phyloP scores from a whole-genome alignment of 2,329 filamentous ascomycete species.

The Talaromyces islandicus region DNA sequence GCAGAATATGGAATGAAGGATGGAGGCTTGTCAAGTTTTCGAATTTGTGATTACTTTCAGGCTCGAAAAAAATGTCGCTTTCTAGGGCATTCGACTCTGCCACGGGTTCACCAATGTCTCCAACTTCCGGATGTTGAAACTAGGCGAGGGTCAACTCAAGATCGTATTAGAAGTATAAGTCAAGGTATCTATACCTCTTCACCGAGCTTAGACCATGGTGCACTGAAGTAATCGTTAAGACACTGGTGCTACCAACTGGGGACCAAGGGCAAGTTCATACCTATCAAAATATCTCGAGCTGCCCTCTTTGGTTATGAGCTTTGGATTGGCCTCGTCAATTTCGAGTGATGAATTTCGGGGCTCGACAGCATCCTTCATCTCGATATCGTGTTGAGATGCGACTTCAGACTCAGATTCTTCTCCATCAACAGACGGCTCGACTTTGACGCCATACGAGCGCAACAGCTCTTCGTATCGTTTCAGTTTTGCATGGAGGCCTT shows the following conservation, averaged over 20 bases:
- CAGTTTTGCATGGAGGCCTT: not conserved
- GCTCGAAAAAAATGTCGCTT: not conserved
- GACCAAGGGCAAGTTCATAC: not conserved
- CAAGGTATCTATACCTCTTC: not conserved
- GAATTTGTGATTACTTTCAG: not conserved
- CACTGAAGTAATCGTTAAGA: not conserved
- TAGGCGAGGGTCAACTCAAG: not conserved
- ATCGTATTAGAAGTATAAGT: not conserved
- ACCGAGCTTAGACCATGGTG: not conserved
- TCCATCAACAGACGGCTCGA: not conserved
- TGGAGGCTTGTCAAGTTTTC: not conserved
- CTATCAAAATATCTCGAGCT: conserved; percentile 3
- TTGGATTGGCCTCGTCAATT: not conserved
- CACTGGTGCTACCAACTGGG: not conserved
- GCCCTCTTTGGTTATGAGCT: not conserved
- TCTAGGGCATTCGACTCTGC: not conserved
- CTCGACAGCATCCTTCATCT: not conserved
- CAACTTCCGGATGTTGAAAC: not conserved
- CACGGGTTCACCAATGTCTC: not conserved
- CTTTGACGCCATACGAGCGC: not conserved
- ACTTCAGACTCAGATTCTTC: not conserved
- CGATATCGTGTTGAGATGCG: not conserved
- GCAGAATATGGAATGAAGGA: not conserved
- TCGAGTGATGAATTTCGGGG: not conserved
- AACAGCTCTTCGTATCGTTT: not conserved